Evolutionary conservation across 306 rosid genomes (phyloP), one percentile per base, ranked within the genome.

Genomic region (Cyamopsis tetragonoloba): DNA sequence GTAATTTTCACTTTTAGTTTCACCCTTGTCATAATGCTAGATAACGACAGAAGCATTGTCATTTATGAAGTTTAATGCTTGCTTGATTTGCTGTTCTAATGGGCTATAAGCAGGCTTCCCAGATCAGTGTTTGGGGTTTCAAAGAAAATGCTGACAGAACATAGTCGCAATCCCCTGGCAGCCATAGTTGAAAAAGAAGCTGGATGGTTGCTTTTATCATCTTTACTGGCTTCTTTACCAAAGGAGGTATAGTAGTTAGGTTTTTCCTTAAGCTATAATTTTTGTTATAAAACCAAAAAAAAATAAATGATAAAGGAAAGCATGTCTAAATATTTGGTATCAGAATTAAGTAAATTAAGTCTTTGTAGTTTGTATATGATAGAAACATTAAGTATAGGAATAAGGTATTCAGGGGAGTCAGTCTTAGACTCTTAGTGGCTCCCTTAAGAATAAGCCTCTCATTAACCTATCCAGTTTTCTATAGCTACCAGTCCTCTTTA

Each of bases 161-260:
- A 86, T 72, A 81, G 89, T 66, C 93, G 83, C 50, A 93, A 89
- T 80, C 87, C 89, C 49, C 67, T 75, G 39, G 96, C 89, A 39
- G 87, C 88, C 22, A 53, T 73, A 41, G 82, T 93, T 75, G 97
- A 93, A 84, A 80, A 93, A 61, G 95, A 93, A 85, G 96, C 96
- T 71, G 99, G 99, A 48, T 93, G 98, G 98, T 83, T 88, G 78
- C 96, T 93, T 72, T 79, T 93, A 41, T 90, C 99, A 57, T 90
- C 97, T 60, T 77, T 88, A 38, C 85, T 89, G 66, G 91, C 89
- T 78, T 89, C 96, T 80, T 77, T 93, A 83, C 93, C 96, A 7
- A 88, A 85, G 79, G 91, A 93, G 98, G 98, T 89, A 79, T 31
- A 5, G 31, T 48, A 4, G 35, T 62, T 44, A 4, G 46, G 49